Evolutionary conservation across 805 yeast species (phyloP).

Genomic region (Brettanomyces custersianus): DNA sequence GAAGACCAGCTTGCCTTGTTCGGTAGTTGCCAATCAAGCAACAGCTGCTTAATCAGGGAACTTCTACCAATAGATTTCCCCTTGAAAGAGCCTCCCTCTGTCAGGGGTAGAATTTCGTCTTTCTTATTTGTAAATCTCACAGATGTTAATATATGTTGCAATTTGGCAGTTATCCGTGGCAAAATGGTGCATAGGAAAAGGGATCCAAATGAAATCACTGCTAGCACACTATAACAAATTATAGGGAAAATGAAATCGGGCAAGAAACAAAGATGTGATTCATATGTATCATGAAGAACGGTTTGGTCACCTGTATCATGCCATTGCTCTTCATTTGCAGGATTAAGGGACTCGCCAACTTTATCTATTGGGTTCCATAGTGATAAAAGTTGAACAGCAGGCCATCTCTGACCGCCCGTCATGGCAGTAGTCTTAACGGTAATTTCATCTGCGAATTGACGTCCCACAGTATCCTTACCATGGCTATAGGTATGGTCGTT

Average conservation of each 20-base stretch:
- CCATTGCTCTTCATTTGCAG: background rate
- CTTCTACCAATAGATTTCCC: background rate
- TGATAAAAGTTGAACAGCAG: constrained; percentile 81
- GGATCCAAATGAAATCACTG: constrained; percentile 9
- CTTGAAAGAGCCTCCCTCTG: background rate
- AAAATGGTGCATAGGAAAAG: constrained; percentile 13
- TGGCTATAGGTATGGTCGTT: constrained; percentile 6
- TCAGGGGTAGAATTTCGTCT: background rate
- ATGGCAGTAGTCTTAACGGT: constrained; percentile 85
- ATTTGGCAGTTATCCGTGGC: constrained; percentile 12
- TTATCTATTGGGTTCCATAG: constrained; percentile 28
- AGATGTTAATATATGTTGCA: constrained; percentile 9
- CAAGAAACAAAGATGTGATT: constrained; percentile 21
- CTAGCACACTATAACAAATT: constrained; percentile 10
- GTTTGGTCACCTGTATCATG: constrained; percentile 11
- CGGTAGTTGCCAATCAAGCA: constrained; percentile 2
- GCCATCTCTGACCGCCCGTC: constrained; percentile 83
- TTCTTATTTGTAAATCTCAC: background rate
- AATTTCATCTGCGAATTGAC: constrained; percentile 49
- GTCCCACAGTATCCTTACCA: constrained; percentile 10
- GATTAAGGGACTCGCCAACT: constrained; percentile 1
- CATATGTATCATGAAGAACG: constrained; percentile 20
- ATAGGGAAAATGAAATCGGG: constrained; percentile 21
- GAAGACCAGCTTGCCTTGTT: background rate
- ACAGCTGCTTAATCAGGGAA: background rate